Conservation (phyloP, 352 stramenopile species). For the Phytophthora citricola region DNA sequence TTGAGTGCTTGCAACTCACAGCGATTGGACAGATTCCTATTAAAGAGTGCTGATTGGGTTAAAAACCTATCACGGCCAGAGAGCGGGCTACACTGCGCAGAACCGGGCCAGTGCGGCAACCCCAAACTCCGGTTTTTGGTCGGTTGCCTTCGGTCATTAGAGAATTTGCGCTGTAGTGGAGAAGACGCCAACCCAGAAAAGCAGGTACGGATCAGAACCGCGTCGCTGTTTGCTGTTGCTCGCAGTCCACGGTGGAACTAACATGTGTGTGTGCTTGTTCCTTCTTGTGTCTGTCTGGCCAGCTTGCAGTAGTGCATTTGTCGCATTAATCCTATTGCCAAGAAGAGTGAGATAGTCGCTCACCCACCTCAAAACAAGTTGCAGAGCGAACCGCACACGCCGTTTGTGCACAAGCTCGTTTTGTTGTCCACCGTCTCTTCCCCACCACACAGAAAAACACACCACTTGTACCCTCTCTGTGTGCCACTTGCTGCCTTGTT, state of each 20-base stretch:
- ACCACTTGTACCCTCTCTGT: constrained; percentile 25
- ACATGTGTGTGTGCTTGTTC: constrained; percentile 2
- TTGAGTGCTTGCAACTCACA: not conserved
- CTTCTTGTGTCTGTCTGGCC: constrained; percentile 5
- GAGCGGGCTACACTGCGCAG: constrained; percentile 18
- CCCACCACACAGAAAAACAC: constrained; percentile 17
- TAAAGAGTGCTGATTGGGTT: constrained; percentile 7
- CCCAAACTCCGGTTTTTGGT: constrained; percentile 22
- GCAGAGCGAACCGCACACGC: constrained; percentile 31
- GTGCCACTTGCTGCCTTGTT: constrained; percentile 36
- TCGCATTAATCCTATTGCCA: constrained; percentile 31
- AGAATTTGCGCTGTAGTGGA: constrained; percentile 45
- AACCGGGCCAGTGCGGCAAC: constrained; percentile 19
- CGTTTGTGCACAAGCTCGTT: constrained; percentile 43
- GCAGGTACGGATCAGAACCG: constrained; percentile 28
- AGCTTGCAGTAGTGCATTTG: constrained; percentile 34
- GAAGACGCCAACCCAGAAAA: constrained; percentile 17
- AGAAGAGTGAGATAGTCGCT: constrained; percentile 33
- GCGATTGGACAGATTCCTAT: not conserved
- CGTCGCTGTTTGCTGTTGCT: constrained; percentile 5
- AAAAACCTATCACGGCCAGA: constrained; percentile 22
- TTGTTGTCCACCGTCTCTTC: constrained; percentile 29
- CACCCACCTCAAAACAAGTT: constrained; percentile 47
- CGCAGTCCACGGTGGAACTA: constrained; percentile 8
- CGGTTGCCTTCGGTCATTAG: constrained; percentile 32